Base-by-base conservation (phyloP, 257 asterid genomes). In the Scutellaria minor region DNA sequence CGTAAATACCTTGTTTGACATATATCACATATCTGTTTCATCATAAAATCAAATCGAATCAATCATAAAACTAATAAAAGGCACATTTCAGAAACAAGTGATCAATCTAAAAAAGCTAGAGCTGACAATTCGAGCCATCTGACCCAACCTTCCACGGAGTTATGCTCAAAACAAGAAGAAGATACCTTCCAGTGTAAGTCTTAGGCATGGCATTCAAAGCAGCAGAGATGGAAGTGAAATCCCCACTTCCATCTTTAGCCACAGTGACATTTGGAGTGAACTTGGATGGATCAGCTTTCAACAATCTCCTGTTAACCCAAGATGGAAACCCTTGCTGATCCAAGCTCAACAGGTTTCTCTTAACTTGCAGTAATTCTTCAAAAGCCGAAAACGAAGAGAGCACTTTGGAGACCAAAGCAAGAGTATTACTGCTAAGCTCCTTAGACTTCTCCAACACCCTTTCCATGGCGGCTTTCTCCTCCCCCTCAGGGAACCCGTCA, bases 211-310 rank as follows among this genome's bases (percentile, higher is more conserved):
- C 64, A 12, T 57, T 31, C 44, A 57, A 57, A 0, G 64, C 64
- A 11, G 44, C 64, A 57, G 44, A 27, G 35, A 57, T 31, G 64
- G 64, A 31, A 1, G 64, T 57, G 35, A 9, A 57, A 27, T 57
- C 35, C 18, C 44, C 42, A 12, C 44, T 24, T 6, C 64, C 64
- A 57, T 57, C 64, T 31, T 57, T 57, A 12, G 64, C 64, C 64
- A 57, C 64, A 0, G 64, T 57, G 1, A 15, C 64, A 12, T 57
- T 57, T 15, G 64, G 44, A 12, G 6, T 11, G 13, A 57, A 31
- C 44, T 1, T 57, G 10, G 64, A 57, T 5, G 44, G 4, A 31
- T 57, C 44, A 7, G 64, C 64, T 2, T 57, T 57, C 45, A 57
- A 6, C 64, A 57, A 24, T 31, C 64, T 37, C 10, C 64, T 35